phyloP scores from a whole-genome alignment of 192 early-diverging fungal species.

The Geranomyces michiganensis region DNA sequence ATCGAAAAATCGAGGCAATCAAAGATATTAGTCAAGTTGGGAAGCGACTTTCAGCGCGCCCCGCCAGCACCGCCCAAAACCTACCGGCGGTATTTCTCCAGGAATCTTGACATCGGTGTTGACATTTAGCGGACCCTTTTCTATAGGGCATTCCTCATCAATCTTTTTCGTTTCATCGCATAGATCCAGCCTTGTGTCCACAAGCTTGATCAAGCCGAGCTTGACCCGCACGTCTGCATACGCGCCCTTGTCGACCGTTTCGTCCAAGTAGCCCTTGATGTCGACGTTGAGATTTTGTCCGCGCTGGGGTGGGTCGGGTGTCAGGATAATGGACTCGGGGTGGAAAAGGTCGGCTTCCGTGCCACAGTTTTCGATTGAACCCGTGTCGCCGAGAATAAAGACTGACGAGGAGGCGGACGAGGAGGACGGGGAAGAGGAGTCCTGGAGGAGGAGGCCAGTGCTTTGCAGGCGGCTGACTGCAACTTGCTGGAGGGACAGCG shows the following conservation, averaged over 20 bases:
- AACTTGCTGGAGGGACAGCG: neutral
- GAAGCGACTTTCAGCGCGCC: neutral
- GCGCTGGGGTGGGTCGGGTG: conserved; percentile 51
- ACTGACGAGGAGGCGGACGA: neutral
- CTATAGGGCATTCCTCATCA: conserved; percentile 49
- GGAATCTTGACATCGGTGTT: conserved; percentile 48
- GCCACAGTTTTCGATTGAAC: conserved; percentile 34
- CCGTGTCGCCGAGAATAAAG: conserved; percentile 14
- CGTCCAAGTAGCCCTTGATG: conserved; percentile 42
- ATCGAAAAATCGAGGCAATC: too few species aligned
- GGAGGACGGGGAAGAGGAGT: neutral
- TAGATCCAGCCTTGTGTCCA: conserved; percentile 42
- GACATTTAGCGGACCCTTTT: conserved; percentile 49
- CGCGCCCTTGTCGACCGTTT: conserved; percentile 43
- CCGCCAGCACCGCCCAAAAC: neutral
- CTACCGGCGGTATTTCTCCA: conserved; percentile 51
- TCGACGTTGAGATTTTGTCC: conserved; percentile 41
- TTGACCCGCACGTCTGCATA: conserved; percentile 48
- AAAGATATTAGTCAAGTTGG: neutral
- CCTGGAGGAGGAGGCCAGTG: neutral
- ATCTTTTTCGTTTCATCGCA: conserved; percentile 51
- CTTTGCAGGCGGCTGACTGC: too few species aligned
- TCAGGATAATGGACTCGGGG: conserved; percentile 37
- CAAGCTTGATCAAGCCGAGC: conserved; percentile 54
- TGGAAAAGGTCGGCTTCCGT: conserved; percentile 38